Evolutionary conservation across 2,329 filamentous ascomycete genomes (phyloP), one percentile per base, ranked within the genome.

Genomic region (Zymoseptoria pseudotritici): DNA sequence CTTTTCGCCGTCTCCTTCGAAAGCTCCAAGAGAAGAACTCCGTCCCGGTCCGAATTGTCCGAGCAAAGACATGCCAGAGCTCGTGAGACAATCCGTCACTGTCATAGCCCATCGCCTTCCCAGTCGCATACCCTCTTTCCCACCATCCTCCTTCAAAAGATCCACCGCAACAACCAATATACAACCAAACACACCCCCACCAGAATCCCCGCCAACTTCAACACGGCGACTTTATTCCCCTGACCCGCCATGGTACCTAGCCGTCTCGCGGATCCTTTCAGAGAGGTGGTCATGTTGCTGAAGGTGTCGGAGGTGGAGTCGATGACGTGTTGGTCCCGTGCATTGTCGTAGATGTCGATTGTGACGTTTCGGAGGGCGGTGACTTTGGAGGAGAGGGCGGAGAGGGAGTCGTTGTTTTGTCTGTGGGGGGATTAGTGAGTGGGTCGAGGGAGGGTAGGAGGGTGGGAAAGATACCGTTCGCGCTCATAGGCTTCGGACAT

Each of bases 271-370:
- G 89, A 95, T 51, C 91, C 91, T 73, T 91, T 93, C 62, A 99
- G 79, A 65, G 87, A 87, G 13, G 87, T 87, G 42, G 85, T 83
- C 83, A 99, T 91, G 69, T 86, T 88, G 61, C 90, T 93, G 76
- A 99, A 97, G 22, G 91, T 94, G 67, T 97, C 91, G 74, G 83
- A 90, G 49, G 90, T 93, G 71, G 85, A 86, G 76, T 99, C 91
- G 67, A 99, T 89, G 64, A 96, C 84, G 66, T 89, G 85, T 70
- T 97, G 93, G 69, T 90, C 85, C 60, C 91, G 86, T 55, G 94
- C 94, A 74, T 94, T 91, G 78, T 97, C 92, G 82, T 97, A 97
- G 71, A 99, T 99, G 79, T 99, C 91, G 66, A 97, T 86, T 50
- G 94, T 99, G 55, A 99, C 91, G 75, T 89, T 90, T 71, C 93